Percentiles rank a stretch among this genome's conserved stretches.
phyloP scores from a whole-genome alignment of 2,329 filamentous ascomycete genomes.

The Cryoendolithus antarcticus region DNA sequence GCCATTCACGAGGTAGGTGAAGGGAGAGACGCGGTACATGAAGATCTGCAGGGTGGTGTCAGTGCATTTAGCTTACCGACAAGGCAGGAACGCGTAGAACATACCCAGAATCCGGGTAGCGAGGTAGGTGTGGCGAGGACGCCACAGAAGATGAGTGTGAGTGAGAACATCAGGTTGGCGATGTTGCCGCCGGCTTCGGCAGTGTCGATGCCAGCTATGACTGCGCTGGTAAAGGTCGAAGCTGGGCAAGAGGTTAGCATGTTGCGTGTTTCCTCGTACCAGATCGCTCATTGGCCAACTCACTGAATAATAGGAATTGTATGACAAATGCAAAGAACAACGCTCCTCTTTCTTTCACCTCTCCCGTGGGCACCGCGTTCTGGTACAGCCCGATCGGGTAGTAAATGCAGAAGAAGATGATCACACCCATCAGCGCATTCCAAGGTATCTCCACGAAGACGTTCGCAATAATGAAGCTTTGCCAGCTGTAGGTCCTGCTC shows the following conservation, averaged over 20 bases:
- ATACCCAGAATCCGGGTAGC: slow-evolving; percentile 67
- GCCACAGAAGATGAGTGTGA: slow-evolving; percentile 59
- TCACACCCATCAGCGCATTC: slow-evolving; percentile 62
- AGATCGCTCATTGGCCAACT: too few relatives aligned
- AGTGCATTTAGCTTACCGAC: too few relatives aligned
- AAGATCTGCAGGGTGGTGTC: slow-evolving; percentile 38
- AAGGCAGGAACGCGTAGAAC: too few relatives aligned
- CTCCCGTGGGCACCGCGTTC: slow-evolving; percentile 51
- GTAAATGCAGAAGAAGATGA: slow-evolving; percentile 75
- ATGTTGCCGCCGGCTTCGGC: slow-evolving; percentile 67
- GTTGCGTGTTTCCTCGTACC: too few relatives aligned
- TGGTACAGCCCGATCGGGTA: slow-evolving; percentile 68
- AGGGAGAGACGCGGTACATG: slow-evolving; percentile 71
- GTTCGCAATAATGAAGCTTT: slow-evolving; percentile 71
- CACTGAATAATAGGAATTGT: slow-evolving; percentile 51
- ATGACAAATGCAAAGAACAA: slow-evolving; percentile 69
- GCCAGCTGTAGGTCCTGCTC: slow-evolving; percentile 75
- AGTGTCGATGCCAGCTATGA: slow-evolving; percentile 62
- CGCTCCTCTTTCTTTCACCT: slow-evolving; percentile 56
- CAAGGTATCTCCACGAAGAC: slow-evolving; percentile 78
- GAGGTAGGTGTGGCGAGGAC: slow-evolving; percentile 52
- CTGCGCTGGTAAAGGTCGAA: slow-evolving; percentile 66
- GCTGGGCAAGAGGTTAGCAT: slow-evolving; percentile 19
- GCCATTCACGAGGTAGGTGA: slow-evolving; percentile 67
- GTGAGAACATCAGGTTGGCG: slow-evolving; percentile 60